A percentile compares a stretch with the other conserved stretches of the same genome.
Evolutionary conservation across 202 grass and related monocot genomes (phyloP).

Genomic region (Saccharum hybrid): DNA sequence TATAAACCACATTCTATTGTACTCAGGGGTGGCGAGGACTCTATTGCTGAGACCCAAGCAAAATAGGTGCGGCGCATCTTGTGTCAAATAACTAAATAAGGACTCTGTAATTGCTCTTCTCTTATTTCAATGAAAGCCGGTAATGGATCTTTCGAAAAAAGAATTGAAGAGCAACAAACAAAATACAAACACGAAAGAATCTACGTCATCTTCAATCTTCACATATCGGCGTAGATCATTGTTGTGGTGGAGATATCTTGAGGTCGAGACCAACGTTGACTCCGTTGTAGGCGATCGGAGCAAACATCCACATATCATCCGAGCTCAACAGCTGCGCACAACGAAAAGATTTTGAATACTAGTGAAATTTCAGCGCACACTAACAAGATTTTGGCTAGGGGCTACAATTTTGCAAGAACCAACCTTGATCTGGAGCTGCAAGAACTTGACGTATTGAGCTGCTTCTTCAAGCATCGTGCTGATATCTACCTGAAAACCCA

Average conservation of each 20-base stretch:
- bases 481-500: slow-evolving; percentile 76
- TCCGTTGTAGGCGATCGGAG: slow-evolving; percentile 89
- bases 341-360: background rate
- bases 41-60: no score
- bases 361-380: background rate
- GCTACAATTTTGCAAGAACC: background rate
- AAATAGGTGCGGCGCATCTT: no score
- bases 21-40: no score
- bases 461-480: slow-evolving; percentile 98
- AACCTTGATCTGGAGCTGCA: slow-evolving; percentile 97
- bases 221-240: slow-evolving; percentile 32
- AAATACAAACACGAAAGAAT: slow-evolving; percentile 9
- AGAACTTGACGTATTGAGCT: slow-evolving; percentile 88
- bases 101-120: no score
- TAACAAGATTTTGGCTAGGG: background rate
- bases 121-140: no score
- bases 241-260: slow-evolving; percentile 63
- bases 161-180: background rate
- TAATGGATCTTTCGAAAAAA: no score
- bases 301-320: slow-evolving; percentile 93
- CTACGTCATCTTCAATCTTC: background rate
- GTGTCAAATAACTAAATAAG: no score
- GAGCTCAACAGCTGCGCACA: slow-evolving; percentile 75
- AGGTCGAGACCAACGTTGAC: slow-evolving; percentile 85
- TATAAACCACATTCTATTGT: no score